Evolutionary conservation across 331 rosid genomes (phyloP), one percentile per base, ranked within the genome.

Genomic region (Quercus phellos): DNA sequence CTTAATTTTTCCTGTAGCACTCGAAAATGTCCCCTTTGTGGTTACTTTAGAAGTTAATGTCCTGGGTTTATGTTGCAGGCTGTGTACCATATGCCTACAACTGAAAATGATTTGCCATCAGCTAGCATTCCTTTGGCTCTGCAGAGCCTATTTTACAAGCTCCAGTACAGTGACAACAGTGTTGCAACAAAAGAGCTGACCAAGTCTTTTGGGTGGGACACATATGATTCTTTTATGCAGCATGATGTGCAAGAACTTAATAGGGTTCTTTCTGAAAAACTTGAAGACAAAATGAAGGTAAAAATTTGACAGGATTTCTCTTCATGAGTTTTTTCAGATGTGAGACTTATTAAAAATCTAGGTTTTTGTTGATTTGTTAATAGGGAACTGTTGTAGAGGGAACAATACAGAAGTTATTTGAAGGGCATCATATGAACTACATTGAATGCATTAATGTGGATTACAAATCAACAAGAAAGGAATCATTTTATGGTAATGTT

Each of bases 311-410:
- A 55, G 8, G 59, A 75, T 76, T 73, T 79, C 67, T 79, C 77
- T 78, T 17, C 43, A 55, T 30, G 21, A 74, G 53, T 34, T 70
- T 26, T 26, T 69, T 79, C 66, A 43, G 77, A 80, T 64, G 79
- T 74, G 18, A 38, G 53, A 68, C 73, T 51, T 51, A 29, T 74
- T 66, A 63, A 14, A 51, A 34, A 9, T 21, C 73, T 53, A 43
- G 72, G 61, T 73, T 51, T 7, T 53, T 77, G 14, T 73, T 35
- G 34, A 43, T 17, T 60, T 81, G 67, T 72, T 35, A 55, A 50
- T 82, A 95, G 99, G 98, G 96, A 86, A 95, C 99, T 80, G 99
- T 95, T 78, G 99, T 95, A 67, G 99, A 95, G 89, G 99, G 98
- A 79, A 95, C 99, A 71, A 95, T 95, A 84, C 99, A 95, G 79